Evolutionary conservation across 495 filamentous ascomycete genomes (phyloP).

Genomic region (Podospora didyma): DNA sequence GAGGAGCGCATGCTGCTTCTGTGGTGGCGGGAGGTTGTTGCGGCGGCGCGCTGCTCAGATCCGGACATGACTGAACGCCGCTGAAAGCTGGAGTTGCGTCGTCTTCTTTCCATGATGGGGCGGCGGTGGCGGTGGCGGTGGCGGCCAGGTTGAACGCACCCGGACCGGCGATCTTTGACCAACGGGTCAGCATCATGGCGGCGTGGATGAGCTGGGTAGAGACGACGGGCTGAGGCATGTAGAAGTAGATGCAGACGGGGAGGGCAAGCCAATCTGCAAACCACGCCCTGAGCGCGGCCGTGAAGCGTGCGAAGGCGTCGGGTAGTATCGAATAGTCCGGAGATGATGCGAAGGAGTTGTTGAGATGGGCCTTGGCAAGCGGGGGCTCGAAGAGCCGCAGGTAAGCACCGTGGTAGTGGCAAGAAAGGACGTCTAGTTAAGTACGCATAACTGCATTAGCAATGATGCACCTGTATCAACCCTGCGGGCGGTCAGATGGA

Average conservation of each 20-base stretch:
- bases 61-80: constrained; percentile 8
- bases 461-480: not conserved
- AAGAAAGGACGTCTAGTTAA: not conserved
- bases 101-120: not conserved
- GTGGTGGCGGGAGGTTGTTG: not conserved
- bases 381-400: constrained; percentile 29
- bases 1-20: not conserved
- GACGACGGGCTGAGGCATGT: constrained; percentile 30
- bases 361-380: constrained; percentile 16
- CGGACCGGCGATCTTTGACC: not conserved
- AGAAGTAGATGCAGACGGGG: constrained; percentile 33
- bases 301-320: constrained; percentile 30
- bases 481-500: constrained; percentile 7
- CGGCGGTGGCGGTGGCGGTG: not conserved
- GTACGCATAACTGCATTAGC: not conserved
- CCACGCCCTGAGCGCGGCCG: constrained; percentile 32
- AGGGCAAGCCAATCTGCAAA: constrained; percentile 38
- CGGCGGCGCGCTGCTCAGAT: constrained; percentile 6
- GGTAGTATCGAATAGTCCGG: not conserved
- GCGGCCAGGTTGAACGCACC: not conserved
- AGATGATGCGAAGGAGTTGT: constrained; percentile 14
- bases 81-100: not conserved
- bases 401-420: not conserved
- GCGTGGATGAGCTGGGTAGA: constrained; percentile 40
- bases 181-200: constrained; percentile 26